A percentile compares a stretch with the other conserved stretches of the same genome.
These are phyloP conservation scores for Trichosporon ovoides DNA, from an alignment of 1,284 basidiomycete species.

Conservation along the genomic window DNA sequence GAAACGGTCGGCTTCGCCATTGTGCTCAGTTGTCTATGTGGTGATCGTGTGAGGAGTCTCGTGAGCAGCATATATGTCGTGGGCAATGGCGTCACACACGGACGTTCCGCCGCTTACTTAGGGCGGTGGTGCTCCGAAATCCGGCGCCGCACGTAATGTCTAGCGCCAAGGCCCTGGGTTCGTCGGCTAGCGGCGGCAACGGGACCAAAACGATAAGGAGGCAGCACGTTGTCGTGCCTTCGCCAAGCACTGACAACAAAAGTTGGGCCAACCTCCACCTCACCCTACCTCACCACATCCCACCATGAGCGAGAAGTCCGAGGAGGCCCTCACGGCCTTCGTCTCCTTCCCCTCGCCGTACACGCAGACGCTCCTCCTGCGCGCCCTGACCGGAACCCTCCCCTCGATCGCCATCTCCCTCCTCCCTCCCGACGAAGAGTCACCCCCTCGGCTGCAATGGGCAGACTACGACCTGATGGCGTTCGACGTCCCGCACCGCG, in stretches of 20 bases:
- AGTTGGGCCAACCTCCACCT: background rate
- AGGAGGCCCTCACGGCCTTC: slow-evolving; percentile 50
- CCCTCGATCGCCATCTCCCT: slow-evolving; percentile 37
- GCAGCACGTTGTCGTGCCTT: no score
- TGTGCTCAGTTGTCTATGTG: background rate
- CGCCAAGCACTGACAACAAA: no score
- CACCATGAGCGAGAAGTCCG: background rate
- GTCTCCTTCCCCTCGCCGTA: slow-evolving; percentile 75
- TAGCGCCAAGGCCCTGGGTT: no score
- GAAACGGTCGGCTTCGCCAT: background rate
- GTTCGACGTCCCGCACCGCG: slow-evolving; percentile 60
- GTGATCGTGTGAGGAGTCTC: background rate
- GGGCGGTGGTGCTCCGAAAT: background rate
- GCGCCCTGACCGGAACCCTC: slow-evolving; percentile 53
- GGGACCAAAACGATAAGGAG: background rate
- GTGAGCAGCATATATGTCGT: background rate
- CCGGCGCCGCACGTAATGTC: background rate
- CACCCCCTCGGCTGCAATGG: slow-evolving; percentile 46
- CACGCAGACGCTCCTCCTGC: slow-evolving; percentile 63
- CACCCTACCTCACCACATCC: background rate
- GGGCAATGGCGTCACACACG: background rate
- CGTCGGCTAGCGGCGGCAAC: no score
- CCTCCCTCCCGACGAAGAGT: slow-evolving; percentile 26
- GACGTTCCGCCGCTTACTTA: no score
- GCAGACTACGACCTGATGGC: slow-evolving; percentile 68